phyloP scores from a whole-genome alignment of 2,329 filamentous ascomycete genomes.

The Keithomyces neogunnii region DNA sequence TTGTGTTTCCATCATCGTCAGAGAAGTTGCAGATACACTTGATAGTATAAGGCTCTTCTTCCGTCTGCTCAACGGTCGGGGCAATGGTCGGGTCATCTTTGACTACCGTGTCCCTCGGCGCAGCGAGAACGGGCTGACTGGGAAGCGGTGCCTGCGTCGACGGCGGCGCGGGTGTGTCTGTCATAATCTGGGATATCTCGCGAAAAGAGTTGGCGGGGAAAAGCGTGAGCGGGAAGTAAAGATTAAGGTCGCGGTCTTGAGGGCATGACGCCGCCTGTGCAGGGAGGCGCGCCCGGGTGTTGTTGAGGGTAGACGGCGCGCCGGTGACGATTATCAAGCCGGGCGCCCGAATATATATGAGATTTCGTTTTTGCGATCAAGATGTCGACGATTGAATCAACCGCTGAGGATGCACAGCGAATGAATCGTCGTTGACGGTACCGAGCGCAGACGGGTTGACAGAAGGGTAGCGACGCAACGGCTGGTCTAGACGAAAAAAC shows the following conservation, averaged over 20 bases:
- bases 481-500: conserved; percentile 4
- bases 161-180: conserved; percentile 46
- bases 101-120: conserved; percentile 20
- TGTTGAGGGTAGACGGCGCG: conserved; percentile 1
- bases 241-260: conserved; percentile 44
- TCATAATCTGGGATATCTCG: conserved; percentile 51
- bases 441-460: neutral
- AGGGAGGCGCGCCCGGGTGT: conserved; percentile 29
- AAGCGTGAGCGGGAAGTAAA: conserved; percentile 26
- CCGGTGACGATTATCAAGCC: conserved; percentile 2
- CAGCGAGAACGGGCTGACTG: conserved; percentile 40
- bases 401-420: neutral
- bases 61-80: conserved; percentile 42
- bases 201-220: conserved; percentile 28
- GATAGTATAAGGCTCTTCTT: conserved; percentile 85
- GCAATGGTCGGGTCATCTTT: conserved; percentile 28
- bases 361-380: conserved; percentile 2
- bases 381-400: neutral
- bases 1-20: conserved; percentile 96
- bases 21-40: conserved; percentile 93
- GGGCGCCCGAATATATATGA: neutral
- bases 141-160: conserved; percentile 47
- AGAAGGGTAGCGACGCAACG: conserved; percentile 3
- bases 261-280: conserved; percentile 49
- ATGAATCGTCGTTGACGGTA: neutral